phyloP scores from a whole-genome alignment of 805 yeast species.

The Candida parachauliodes region DNA sequence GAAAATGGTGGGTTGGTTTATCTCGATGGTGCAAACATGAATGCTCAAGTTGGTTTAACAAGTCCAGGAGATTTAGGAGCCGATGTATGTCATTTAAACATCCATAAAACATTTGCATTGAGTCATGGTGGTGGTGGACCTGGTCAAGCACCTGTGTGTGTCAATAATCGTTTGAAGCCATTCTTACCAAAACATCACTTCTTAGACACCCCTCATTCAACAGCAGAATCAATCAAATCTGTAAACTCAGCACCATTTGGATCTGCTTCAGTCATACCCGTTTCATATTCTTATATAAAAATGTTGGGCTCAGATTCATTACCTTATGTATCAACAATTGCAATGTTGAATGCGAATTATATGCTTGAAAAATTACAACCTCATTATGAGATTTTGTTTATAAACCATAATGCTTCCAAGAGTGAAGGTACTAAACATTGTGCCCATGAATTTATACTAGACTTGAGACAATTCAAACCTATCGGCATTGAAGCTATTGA shows the following conservation, averaged over 20 bases:
- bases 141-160: constrained; percentile 98
- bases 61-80: constrained; percentile 98
- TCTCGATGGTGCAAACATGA: constrained; percentile 98
- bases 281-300: constrained; percentile 92
- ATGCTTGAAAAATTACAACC: constrained; percentile 77
- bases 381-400: constrained; percentile 73
- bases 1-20: constrained; percentile 90
- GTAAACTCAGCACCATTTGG: constrained; percentile 96
- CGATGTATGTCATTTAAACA: constrained; percentile 94
- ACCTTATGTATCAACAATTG: constrained; percentile 82
- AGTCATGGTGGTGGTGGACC: constrained; percentile 99
- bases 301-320: constrained; percentile 85
- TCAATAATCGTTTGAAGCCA: constrained; percentile 71
- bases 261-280: constrained; percentile 88
- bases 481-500: constrained; percentile 91
- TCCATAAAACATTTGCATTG: constrained; percentile 96
- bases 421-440: constrained; percentile 61
- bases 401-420: constrained; percentile 40
- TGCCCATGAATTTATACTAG: constrained; percentile 95
- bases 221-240: constrained; percentile 57
- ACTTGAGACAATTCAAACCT: constrained; percentile 77
- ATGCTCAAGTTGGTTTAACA: constrained; percentile 96
- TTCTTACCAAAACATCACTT: constrained; percentile 80
- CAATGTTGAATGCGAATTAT: constrained; percentile 93
- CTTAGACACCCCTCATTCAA: constrained; percentile 47